These are phyloP conservation scores for Ceratonia siliqua DNA, from an alignment of 306 rosid genomes.

Conservation along the genomic window DNA sequence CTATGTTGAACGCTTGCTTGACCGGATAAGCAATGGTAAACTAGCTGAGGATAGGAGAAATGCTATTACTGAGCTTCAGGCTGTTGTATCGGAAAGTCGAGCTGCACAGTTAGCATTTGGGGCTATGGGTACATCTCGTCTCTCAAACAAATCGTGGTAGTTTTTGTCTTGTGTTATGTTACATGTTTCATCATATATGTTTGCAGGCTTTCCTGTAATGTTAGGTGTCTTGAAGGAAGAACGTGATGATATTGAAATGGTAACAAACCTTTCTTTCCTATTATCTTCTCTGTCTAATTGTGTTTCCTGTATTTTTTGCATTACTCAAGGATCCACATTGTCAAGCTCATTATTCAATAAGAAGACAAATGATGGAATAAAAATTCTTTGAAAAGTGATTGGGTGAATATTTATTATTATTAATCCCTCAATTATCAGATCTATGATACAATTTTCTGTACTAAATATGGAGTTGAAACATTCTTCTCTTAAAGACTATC, in stretches of 20 bases:
- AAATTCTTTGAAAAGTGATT: conserved; percentile 8
- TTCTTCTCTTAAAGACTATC: neutral
- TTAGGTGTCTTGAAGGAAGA: conserved; percentile 80
- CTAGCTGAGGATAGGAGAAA: conserved; percentile 82
- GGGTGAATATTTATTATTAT: conserved; percentile 10
- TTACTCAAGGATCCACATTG: conserved; percentile 17
- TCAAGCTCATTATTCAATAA: neutral
- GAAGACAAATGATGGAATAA: neutral
- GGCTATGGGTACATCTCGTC: conserved; percentile 71
- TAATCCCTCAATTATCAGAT: neutral
- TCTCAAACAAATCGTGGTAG: neutral
- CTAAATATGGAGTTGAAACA: neutral
- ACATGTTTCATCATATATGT: conserved; percentile 16
- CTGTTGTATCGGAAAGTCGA: conserved; percentile 76
- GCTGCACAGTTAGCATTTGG: conserved; percentile 88
- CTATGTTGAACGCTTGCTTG: conserved; percentile 86
- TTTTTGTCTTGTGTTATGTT: neutral
- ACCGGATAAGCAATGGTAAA: conserved; percentile 90
- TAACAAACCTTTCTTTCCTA: conserved; percentile 37
- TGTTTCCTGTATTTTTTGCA: conserved; percentile 14
- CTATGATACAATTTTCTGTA: neutral
- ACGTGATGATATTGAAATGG: conserved; percentile 94
- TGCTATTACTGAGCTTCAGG: conserved; percentile 89
- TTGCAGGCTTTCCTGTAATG: conserved; percentile 84
- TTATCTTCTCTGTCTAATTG: conserved; percentile 14